A percentile compares a stretch with the other conserved stretches of the same genome.
These are phyloP conservation scores for Vinca minor DNA, from an alignment of 257 asterid genomes.

Conservation along the genomic window DNA sequence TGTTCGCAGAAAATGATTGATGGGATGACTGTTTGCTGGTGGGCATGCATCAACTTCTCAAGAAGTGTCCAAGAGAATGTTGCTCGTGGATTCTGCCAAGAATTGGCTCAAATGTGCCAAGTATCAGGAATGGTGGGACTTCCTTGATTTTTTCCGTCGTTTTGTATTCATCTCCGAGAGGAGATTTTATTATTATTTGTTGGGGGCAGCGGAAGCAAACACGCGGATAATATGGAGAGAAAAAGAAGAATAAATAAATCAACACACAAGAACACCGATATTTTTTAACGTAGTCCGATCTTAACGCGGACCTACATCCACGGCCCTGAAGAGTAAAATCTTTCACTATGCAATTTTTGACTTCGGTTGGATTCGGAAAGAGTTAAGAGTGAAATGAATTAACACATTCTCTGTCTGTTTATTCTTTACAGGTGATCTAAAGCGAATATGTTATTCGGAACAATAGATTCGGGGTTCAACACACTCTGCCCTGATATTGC, in stretches of 20 bases:
- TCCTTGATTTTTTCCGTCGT: not conserved
- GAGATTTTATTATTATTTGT: not conserved
- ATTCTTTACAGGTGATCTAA: slow-evolving; percentile 58
- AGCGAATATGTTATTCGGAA: slow-evolving; percentile 96
- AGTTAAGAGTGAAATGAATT: not conserved
- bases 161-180: not conserved
- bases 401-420: not conserved
- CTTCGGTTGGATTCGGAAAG: not conserved
- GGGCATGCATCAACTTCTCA: slow-evolving; percentile 99
- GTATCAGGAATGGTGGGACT: slow-evolving; percentile 88
- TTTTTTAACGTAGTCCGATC: too few relatives aligned
- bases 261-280: too few relatives aligned
- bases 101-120: slow-evolving; percentile 97
- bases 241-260: too few relatives aligned
- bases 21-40: slow-evolving; percentile 90
- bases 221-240: too few relatives aligned
- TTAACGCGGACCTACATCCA: too few relatives aligned
- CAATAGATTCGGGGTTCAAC: slow-evolving; percentile 85
- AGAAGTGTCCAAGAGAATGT: slow-evolving; percentile 90
- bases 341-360: too few relatives aligned
- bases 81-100: slow-evolving; percentile 92
- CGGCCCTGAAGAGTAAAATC: too few relatives aligned
- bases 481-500: slow-evolving; percentile 47
- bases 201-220: too few relatives aligned
- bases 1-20: slow-evolving; percentile 83